These are phyloP conservation scores for Eutrema japonicum DNA, from an alignment of 345 rosid species.

Conservation along the genomic window DNA sequence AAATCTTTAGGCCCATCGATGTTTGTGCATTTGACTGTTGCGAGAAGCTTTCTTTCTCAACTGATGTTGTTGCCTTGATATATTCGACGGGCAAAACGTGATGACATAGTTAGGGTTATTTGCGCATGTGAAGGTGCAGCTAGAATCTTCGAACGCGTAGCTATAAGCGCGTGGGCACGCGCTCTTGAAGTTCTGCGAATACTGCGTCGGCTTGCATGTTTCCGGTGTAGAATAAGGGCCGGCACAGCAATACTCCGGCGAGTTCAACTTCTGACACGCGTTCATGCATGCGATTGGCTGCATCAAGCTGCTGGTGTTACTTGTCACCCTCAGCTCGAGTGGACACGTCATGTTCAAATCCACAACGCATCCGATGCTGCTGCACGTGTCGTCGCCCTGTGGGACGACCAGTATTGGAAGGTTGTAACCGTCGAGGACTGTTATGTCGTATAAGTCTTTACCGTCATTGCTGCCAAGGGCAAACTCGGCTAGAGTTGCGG, in stretches of 20 bases:
- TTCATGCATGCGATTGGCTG: conserved; percentile 50
- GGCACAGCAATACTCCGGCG: conserved; percentile 42
- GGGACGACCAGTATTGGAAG: conserved; percentile 31
- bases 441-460: conserved; percentile 46
- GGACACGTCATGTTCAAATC: conserved; percentile 57
- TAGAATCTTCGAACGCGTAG: background rate
- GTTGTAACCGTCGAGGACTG: conserved; percentile 37
- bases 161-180: conserved; percentile 12
- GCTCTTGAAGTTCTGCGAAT: conserved; percentile 8
- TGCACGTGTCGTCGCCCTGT: conserved; percentile 1
- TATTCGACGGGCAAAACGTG: conserved; percentile 20
- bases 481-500: conserved; percentile 47
- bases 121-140: background rate
- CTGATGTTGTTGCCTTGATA: too few relatives aligned
- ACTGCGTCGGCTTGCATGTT: background rate
- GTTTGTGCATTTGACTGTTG: too few relatives aligned
- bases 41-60: too few relatives aligned
- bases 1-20: too few relatives aligned
- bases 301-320: too few relatives aligned
- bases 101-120: conserved; percentile 20
- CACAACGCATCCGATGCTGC: conserved; percentile 25
- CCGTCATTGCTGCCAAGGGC: conserved; percentile 30
- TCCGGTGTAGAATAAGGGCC: too few relatives aligned
- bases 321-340: conserved; percentile 40
- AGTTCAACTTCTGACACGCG: conserved; percentile 46